phyloP scores from a whole-genome alignment of 164 flowering plant species.

The Aristolochia contorta region DNA sequence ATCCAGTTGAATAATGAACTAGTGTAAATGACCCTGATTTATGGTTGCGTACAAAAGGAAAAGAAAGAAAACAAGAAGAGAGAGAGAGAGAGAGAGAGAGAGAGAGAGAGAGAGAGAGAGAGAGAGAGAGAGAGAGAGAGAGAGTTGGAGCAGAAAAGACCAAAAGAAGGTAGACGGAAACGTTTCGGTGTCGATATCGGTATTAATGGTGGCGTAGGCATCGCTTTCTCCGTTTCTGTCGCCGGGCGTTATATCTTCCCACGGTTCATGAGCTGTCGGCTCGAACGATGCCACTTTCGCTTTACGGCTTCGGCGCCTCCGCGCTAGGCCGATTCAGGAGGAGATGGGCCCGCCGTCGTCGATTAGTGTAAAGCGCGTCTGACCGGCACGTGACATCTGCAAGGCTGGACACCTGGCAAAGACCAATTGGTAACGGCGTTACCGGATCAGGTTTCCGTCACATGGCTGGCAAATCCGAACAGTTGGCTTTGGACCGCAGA shows the following conservation, averaged over 20 bases:
- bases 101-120: too few species aligned
- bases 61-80: too few species aligned
- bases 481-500: constrained; percentile 4
- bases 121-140: too few species aligned
- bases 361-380: not conserved
- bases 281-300: not conserved
- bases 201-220: not conserved
- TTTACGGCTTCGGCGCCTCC: not conserved
- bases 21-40: too few species aligned
- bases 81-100: too few species aligned
- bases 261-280: constrained; percentile 3
- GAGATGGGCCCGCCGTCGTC: not conserved
- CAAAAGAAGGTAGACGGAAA: too few species aligned
- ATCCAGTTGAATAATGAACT: too few species aligned
- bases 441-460: constrained; percentile 1
- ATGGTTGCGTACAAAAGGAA: too few species aligned
- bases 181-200: too few species aligned
- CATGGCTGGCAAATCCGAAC: constrained; percentile 1
- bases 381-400: constrained; percentile 5
- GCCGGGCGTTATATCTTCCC: not conserved
- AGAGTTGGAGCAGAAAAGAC: too few species aligned
- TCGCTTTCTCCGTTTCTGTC: not conserved
- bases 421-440: not conserved
- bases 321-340: too few species aligned
- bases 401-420: not conserved